A percentile compares a stretch with the other conserved stretches of the same genome.
Evolutionary conservation across 768 basidiomycete species (phyloP).

Genomic region (Kwoniella sp.): DNA sequence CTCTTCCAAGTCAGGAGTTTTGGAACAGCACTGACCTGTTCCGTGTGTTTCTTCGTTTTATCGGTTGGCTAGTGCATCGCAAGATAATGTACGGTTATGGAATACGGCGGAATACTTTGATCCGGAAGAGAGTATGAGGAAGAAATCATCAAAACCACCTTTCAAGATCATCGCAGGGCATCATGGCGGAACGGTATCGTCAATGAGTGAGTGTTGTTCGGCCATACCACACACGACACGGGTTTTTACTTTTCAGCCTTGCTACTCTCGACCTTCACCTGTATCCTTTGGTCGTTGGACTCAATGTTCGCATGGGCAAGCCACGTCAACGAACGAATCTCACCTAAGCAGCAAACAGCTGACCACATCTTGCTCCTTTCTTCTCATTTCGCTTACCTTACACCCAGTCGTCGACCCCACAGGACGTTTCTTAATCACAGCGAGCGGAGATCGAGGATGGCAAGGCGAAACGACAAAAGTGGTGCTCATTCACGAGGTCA

Average conservation of each 20-base stretch:
- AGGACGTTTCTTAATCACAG: slow-evolving; percentile 81
- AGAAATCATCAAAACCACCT: slow-evolving; percentile 64
- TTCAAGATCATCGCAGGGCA: slow-evolving; percentile 97
- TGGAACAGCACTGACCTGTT: background rate
- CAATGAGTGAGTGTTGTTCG: slow-evolving; percentile 83
- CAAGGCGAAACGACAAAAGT: slow-evolving; percentile 87
- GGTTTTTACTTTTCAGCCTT: too few species aligned
- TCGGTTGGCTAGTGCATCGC: slow-evolving; percentile 67
- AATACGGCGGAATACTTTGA: slow-evolving; percentile 79
- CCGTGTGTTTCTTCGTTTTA: slow-evolving; percentile 1
- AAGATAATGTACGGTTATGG: slow-evolving; percentile 92
- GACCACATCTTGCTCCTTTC: too few species aligned
- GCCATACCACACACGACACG: too few species aligned
- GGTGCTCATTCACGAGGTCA: slow-evolving; percentile 88
- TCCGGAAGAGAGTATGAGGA: slow-evolving; percentile 65
- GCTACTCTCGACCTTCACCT: too few species aligned
- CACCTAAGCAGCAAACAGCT: too few species aligned
- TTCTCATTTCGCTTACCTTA: background rate
- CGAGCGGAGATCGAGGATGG: slow-evolving; percentile 93
- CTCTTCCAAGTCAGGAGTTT: slow-evolving; percentile 9
- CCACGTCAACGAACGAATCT: background rate
- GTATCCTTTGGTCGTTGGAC: too few species aligned
- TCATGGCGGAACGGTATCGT: slow-evolving; percentile 89
- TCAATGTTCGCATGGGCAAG: too few species aligned
- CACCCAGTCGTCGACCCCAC: slow-evolving; percentile 78